Percentiles rank a stretch among this genome's conserved stretches.
Conservation (phyloP, 148 eudicot genomes). For the Rhododendron molle region DNA sequence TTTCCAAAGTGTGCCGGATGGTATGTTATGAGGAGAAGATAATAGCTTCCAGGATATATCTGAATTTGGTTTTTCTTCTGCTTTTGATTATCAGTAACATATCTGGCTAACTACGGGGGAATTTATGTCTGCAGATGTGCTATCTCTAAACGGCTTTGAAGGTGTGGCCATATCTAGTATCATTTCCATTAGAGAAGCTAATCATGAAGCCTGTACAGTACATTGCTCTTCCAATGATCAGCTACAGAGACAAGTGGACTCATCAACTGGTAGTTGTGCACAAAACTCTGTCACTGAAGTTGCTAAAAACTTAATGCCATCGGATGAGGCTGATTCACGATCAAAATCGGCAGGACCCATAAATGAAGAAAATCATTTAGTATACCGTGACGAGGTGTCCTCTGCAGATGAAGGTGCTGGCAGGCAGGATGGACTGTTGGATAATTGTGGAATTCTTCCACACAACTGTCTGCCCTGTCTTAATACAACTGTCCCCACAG, state of each 20-base stretch:
- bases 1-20: conserved; percentile 78
- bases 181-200: conserved; percentile 28
- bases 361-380: conserved; percentile 45
- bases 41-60: not conserved
- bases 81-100: not conserved
- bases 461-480: conserved; percentile 82
- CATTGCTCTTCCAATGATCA: conserved; percentile 17
- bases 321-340: conserved; percentile 14
- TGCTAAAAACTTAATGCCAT: conserved; percentile 32
- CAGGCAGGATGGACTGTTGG: conserved; percentile 51
- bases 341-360: conserved; percentile 17
- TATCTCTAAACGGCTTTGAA: conserved; percentile 49
- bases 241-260: conserved; percentile 23
- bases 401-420: conserved; percentile 48
- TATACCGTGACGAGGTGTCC: conserved; percentile 54
- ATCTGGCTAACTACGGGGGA: not conserved
- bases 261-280: conserved; percentile 38
- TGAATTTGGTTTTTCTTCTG: conserved; percentile 1
- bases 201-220: conserved; percentile 16
- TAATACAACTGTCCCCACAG: conserved; percentile 52
- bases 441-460: conserved; percentile 68
- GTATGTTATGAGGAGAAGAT: conserved; percentile 27
- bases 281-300: conserved; percentile 45
- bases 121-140: conserved; percentile 41
- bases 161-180: conserved; percentile 30